phyloP scores from a whole-genome alignment of 768 basidiomycete species.

The Amanita muscaria region DNA sequence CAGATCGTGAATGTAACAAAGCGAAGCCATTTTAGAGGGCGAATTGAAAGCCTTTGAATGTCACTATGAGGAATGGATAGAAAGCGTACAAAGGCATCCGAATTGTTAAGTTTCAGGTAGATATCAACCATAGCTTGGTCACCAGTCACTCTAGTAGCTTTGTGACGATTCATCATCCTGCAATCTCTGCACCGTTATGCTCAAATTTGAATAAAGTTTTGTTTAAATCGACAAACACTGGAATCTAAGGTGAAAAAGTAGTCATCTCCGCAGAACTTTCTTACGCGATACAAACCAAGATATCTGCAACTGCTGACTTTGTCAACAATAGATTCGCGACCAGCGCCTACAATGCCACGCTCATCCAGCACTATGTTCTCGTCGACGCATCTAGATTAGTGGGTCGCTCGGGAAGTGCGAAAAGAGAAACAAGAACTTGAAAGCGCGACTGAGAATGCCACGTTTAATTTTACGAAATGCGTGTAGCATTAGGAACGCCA shows the following conservation, averaged over 20 bases:
- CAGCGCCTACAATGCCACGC: constrained; percentile 79
- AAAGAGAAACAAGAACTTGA: constrained; percentile 79
- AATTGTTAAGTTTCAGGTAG: neutral
- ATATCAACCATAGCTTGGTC: neutral
- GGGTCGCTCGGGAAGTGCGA: constrained; percentile 93
- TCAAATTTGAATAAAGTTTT: no score
- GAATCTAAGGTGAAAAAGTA: no score
- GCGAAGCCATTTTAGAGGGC: constrained; percentile 15
- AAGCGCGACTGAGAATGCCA: constrained; percentile 88
- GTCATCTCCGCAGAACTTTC: no score
- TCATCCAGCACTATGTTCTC: constrained; percentile 86
- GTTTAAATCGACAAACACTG: no score
- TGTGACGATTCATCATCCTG: no score
- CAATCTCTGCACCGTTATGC: no score
- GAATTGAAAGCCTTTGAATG: constrained; percentile 12
- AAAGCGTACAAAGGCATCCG: constrained; percentile 8
- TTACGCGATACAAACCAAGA: constrained; percentile 44
- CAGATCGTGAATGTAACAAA: constrained; percentile 10
- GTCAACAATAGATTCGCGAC: constrained; percentile 80
- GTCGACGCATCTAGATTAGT: constrained; percentile 86
- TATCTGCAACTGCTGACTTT: constrained; percentile 78
- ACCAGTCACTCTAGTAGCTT: no score
- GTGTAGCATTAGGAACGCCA: constrained; percentile 92
- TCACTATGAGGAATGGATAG: constrained; percentile 10
- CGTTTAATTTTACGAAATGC: constrained; percentile 90